These are phyloP conservation scores for Histomonas meleagridis DNA, from an alignment of 208 protist species.

Conservation along the genomic window DNA sequence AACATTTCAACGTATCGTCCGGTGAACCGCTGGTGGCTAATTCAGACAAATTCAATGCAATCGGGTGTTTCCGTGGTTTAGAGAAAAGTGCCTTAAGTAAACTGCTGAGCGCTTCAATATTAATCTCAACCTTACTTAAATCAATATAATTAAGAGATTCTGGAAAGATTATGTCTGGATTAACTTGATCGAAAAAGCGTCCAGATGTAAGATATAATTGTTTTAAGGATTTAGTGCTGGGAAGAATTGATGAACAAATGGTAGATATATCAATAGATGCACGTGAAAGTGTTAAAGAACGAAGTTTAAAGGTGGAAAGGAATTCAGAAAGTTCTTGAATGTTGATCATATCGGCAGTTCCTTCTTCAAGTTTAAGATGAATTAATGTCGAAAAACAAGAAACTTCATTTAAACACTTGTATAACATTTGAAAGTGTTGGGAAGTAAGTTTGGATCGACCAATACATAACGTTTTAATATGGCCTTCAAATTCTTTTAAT, in stretches of 20 bases:
- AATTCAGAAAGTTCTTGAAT: not conserved
- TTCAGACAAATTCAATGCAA: not conserved
- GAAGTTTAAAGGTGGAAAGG: not conserved
- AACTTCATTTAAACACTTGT: not conserved
- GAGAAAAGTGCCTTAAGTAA: not conserved
- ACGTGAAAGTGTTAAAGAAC: not conserved
- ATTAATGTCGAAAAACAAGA: not conserved
- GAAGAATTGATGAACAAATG: not conserved
- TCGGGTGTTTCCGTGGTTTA: not conserved
- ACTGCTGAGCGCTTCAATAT: not conserved
- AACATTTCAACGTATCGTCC: not conserved
- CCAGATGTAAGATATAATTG: not conserved
- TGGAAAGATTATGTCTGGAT: not conserved
- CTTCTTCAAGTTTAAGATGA: not conserved
- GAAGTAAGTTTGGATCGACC: not conserved
- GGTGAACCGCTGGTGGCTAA: not conserved
- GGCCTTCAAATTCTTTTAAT: not conserved
- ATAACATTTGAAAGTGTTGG: not conserved
- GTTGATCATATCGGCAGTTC: not conserved
- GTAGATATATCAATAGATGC: not conserved
- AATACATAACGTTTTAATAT: not conserved
- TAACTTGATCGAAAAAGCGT: not conserved
- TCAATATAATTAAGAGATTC: not conserved
- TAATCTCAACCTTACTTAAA: not conserved
- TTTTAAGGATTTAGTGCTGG: not conserved